Percentiles rank a stretch among this genome's conserved stretches.
phyloP scores from a whole-genome alignment of 2,329 filamentous ascomycete genomes.

The Mycosphaerella arachidis region DNA sequence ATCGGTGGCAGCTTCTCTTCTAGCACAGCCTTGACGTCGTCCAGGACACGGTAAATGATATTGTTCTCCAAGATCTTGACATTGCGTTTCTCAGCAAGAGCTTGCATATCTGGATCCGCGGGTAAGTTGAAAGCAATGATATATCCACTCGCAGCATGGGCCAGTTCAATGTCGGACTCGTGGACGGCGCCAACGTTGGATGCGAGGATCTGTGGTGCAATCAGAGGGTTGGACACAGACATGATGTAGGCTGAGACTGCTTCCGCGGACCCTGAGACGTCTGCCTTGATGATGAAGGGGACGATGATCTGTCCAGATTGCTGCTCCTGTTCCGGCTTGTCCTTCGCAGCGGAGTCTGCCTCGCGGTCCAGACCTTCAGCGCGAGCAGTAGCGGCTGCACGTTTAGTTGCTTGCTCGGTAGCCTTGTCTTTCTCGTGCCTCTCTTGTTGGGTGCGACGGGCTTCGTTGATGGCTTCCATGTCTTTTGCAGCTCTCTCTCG shows the following conservation, averaged over 20 bases:
- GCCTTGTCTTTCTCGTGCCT: conserved; percentile 56
- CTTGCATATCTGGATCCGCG: conserved; percentile 60
- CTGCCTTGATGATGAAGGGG: conserved; percentile 84
- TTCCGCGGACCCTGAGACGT: conserved; percentile 91
- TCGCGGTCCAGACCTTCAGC: conserved; percentile 23
- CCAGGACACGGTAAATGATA: conserved; percentile 75
- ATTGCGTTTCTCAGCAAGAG: conserved; percentile 63
- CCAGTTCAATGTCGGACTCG: conserved; percentile 87
- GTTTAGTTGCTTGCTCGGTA: conserved; percentile 24
- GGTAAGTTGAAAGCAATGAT: conserved; percentile 83
- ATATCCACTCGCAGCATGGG: conserved; percentile 67
- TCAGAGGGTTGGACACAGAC: conserved; percentile 78
- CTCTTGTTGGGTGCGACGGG: conserved; percentile 54
- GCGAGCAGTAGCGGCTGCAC: conserved; percentile 19
- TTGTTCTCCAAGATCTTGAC: conserved; percentile 81
- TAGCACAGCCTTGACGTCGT: conserved; percentile 65
- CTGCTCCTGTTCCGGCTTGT: conserved; percentile 33
- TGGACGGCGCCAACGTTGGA: conserved; percentile 72
- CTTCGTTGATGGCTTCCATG: conserved; percentile 72
- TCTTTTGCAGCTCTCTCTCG: conserved; percentile 61
- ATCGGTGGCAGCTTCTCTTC: conserved; percentile 64
- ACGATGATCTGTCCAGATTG: conserved; percentile 54
- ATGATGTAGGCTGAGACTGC: conserved; percentile 75
- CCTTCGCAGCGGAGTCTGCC: conserved; percentile 26
- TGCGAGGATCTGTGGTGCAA: conserved; percentile 70